Evolutionary conservation across 768 basidiomycete genomes (phyloP).

Genomic region (Leucocoprinus birnbaumii): DNA sequence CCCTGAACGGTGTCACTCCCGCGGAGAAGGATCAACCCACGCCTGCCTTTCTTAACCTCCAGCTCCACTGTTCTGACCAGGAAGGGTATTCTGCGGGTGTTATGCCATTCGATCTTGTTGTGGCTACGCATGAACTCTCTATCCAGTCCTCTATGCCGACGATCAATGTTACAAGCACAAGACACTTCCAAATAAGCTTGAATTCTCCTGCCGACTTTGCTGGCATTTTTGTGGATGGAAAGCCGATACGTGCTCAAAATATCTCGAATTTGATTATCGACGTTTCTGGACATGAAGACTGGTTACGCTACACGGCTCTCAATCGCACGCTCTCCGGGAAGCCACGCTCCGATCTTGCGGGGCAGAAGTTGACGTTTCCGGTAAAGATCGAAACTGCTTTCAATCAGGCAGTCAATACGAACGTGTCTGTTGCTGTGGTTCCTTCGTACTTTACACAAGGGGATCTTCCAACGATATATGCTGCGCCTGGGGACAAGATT

Average conservation of each 20-base stretch:
- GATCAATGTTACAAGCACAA: constrained; percentile 67
- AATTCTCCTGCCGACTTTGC: constrained; percentile 55
- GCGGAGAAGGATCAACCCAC: constrained; percentile 30
- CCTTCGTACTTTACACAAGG: constrained; percentile 69
- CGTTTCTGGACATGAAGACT: constrained; percentile 47
- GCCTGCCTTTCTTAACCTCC: constrained; percentile 45
- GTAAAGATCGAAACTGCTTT: constrained; percentile 60
- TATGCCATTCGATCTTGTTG: constrained; percentile 61
- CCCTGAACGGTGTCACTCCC: constrained; percentile 80
- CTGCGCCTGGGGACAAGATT: constrained; percentile 47
- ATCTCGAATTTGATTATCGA: constrained; percentile 59
- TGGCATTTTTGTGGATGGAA: constrained; percentile 62
- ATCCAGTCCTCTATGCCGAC: constrained; percentile 47
- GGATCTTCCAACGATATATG: constrained; percentile 53
- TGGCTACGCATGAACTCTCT: constrained; percentile 70
- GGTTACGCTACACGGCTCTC: constrained; percentile 58
- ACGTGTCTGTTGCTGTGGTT: constrained; percentile 61
- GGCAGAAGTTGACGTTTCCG: constrained; percentile 40
- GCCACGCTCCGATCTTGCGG: constrained; percentile 44
- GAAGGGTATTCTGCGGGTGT: constrained; percentile 64
- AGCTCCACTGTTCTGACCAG: constrained; percentile 68
- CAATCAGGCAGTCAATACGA: constrained; percentile 66
- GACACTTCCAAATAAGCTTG: constrained; percentile 49
- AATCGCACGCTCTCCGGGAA: constrained; percentile 62
- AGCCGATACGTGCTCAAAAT: constrained; percentile 53